A percentile compares a stretch with the other conserved stretches of the same genome.
phyloP scores from a whole-genome alignment of 1,284 basidiomycete species.

The Puccinia polysora region DNA sequence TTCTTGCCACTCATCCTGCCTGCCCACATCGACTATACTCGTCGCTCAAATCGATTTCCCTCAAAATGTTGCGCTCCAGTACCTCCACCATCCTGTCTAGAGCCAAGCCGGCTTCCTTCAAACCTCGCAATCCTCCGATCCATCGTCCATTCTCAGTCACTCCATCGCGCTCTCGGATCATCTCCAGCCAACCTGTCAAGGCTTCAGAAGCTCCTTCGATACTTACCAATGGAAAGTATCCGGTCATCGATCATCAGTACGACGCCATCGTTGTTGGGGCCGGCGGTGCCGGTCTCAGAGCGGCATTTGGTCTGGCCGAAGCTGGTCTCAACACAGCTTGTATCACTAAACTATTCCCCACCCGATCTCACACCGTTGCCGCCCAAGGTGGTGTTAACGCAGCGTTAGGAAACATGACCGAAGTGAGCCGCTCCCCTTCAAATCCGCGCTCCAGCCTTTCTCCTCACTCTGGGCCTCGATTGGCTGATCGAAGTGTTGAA shows the following conservation, averaged over 20 bases:
- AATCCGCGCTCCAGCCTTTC: not conserved
- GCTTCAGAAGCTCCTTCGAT: slow-evolving; percentile 72
- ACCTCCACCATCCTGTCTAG: slow-evolving; percentile 1
- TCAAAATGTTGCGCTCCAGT: slow-evolving; percentile 34
- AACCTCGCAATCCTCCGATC: not conserved
- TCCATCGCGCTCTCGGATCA: slow-evolving; percentile 57
- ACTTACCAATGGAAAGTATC: slow-evolving; percentile 67
- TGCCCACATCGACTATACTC: too few species aligned
- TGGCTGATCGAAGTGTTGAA: not conserved
- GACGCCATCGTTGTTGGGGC: slow-evolving; percentile 59
- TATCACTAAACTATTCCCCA: slow-evolving; percentile 99
- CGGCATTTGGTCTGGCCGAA: slow-evolving; percentile 97
- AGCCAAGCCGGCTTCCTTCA: slow-evolving; percentile 5
- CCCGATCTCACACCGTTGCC: slow-evolving; percentile 96
- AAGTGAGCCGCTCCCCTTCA: slow-evolving; percentile 57
- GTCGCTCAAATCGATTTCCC: too few species aligned
- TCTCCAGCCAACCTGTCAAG: slow-evolving; percentile 70
- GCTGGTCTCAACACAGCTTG: slow-evolving; percentile 80
- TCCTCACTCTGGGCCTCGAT: not conserved
- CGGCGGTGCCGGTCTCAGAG: slow-evolving; percentile 94
- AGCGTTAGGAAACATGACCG: slow-evolving; percentile 97
- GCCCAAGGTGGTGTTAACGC: slow-evolving; percentile 99
- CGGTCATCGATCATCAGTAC: slow-evolving; percentile 81
- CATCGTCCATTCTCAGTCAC: slow-evolving; percentile 49
- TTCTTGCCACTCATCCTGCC: too few species aligned